phyloP scores from a whole-genome alignment of 1,284 basidiomycete genomes.

The Agaricales sp. region DNA sequence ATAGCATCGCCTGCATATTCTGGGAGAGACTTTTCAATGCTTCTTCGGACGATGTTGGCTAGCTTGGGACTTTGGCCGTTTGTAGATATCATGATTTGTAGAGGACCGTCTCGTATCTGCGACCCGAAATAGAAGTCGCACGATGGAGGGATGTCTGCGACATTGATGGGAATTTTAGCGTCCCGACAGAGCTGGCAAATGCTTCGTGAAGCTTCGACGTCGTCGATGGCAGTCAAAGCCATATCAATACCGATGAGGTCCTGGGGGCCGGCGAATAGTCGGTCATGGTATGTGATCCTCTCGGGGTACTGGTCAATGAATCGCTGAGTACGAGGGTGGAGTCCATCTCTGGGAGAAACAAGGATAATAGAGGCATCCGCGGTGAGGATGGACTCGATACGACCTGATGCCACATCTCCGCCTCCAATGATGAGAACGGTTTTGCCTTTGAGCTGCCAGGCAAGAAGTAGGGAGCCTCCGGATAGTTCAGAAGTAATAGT shows the following conservation, averaged over 20 bases:
- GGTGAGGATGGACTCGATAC: conserved; percentile 61
- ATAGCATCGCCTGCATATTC: conserved; percentile 73
- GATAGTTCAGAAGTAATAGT: conserved; percentile 17
- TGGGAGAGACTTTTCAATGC: conserved; percentile 64
- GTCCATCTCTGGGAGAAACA: conserved; percentile 47
- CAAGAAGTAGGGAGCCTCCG: conserved; percentile 71
- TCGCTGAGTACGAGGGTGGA: conserved; percentile 47
- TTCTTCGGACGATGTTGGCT: conserved; percentile 73
- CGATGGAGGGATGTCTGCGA: conserved; percentile 89
- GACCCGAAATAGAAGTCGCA: conserved; percentile 99
- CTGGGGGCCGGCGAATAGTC: conserved; percentile 46
- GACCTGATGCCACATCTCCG: conserved; percentile 77
- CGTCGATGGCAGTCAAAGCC: conserved; percentile 93
- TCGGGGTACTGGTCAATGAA: conserved; percentile 38
- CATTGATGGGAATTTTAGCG: conserved; percentile 80
- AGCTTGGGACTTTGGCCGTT: conserved; percentile 91
- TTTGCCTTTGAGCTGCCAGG: conserved; percentile 80
- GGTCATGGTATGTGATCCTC: conserved; percentile 64
- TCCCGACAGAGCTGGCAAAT: conserved; percentile 70
- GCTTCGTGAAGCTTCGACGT: conserved; percentile 57
- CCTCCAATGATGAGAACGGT: conserved; percentile 82
- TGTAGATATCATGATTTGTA: conserved; percentile 95
- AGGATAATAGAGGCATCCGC: conserved; percentile 56
- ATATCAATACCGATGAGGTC: conserved; percentile 70
- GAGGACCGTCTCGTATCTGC: conserved; percentile 81